Evolutionary conservation across 768 basidiomycete species (phyloP), one percentile per base, ranked within the genome.

Genomic region (Mycena venus): DNA sequence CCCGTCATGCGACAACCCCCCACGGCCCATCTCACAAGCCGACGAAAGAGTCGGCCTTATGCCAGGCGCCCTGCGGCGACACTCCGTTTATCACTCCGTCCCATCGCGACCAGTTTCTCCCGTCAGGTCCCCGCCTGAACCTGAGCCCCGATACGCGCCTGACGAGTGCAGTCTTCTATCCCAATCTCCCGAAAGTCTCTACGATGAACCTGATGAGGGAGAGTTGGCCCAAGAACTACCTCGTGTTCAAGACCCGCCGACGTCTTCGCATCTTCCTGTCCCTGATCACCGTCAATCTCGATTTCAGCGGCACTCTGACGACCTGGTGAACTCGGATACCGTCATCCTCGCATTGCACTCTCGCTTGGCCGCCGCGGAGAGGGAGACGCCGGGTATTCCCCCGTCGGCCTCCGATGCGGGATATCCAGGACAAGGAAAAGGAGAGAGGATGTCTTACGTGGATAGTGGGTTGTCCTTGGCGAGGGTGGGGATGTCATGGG

Each of bases 351-450:
- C 78, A 1, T 75, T 81, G 47, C 76, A 72, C 17, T 79, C 79
- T 0, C 76, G 79, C 29, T 78, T 83, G 44, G 85, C 85, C 19
- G 87, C 88, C 36, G 85, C 86, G 51, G 88, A 90, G 75, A 82
- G 88, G 51, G 83, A 83, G 72, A 89, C 87, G n/a, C 88, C 90
- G 74, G 91, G 90, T 7, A 88, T 91, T 56, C 85, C 85, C 6
- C 82, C 86, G 3, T 88, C 89, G 4, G 82, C 83, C 11, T 87
- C 86, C 15, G 85, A 87, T 21, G 84, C 80, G 47, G 74, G 79
- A 12, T 68, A 72, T 31, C 60, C 59, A 25, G 68, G 73, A 53
- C 68, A 75, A 31, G 70, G 73, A 53, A 65, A 75, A 31, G 70
- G 64, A 44, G 72, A 72, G 44, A 61, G 71, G 49, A 67, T 88